Base-by-base conservation (phyloP, 2,329 filamentous ascomycete species). In the Lachnellula hyalina region DNA sequence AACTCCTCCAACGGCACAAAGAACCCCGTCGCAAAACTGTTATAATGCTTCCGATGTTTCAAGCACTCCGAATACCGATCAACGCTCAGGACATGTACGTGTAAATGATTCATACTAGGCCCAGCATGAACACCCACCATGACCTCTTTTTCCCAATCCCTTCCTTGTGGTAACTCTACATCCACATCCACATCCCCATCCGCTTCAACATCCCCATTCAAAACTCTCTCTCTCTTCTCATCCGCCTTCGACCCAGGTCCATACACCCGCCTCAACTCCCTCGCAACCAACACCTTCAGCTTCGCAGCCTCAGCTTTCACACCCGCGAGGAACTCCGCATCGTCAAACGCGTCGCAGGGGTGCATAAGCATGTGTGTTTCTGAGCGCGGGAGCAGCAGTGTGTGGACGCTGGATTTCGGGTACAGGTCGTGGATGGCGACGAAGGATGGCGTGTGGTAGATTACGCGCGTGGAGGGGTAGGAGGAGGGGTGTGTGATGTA, bases 31-130 rank as follows among this genome's bases (percentile, higher is more conserved):
- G 82, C 84, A 72, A 97, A 97, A 60, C 88, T 94, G 67, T 94
- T 90, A 73, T 96, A 97, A 73, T 97, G 94, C 70, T 91, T 93
- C 60, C 84, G 79, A 68, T 93, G 85, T 73, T 86, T 89, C 71
- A 96, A 62, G 46, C 78, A 79, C 11, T 81, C 78, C 38, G 86
- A 90, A 64, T 83, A 78, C 77, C 89, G 86, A 69, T 99, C 94
- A 17, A 83, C 77, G 40, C 88, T 90, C 54, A 97, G 73, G 32
- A 97, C 83, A 71, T 99, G 94, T 4, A 97, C 78, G 72, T 99
- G 94, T 52, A 97, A 69, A 70, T 97, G 90, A 60, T 82, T 86
- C 94, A 99, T 97, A 53, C 87, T 92, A 3, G 94, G 94, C 62
- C 86, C 83, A 3, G 90, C 87, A 73, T 99, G 94, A 7, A 96